Base-by-base conservation (phyloP, 108 stramenopile genomes). In the Skeletonema potamos region DNA sequence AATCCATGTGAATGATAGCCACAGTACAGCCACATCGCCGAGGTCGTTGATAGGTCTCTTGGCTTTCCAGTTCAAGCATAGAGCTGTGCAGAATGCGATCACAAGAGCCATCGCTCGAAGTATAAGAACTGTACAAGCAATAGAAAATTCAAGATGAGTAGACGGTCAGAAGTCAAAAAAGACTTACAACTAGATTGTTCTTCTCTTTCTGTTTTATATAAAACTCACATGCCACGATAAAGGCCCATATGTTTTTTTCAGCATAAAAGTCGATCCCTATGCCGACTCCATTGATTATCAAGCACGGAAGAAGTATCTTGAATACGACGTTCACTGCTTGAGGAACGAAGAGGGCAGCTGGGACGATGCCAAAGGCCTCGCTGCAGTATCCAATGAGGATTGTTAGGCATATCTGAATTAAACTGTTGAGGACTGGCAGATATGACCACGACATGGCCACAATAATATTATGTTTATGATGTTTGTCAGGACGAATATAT, bases 211-310 rank as follows among this genome's bases (percentile, higher is more conserved):
- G 20, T 22, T 22, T 9, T n/a, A n/a, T n/a, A n/a, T n/a, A n/a
- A n/a, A n/a, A 51, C 48, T 51, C n/a, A 51, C 48, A 83, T n/a
- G 68, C 72, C 3, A 18, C 39, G 29, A 79, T 74, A 36, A 68
- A 83, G 26, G 46, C 41, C 82, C 82, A 83, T 3, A 83, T 46
- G 37, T 63, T 57, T 18, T 67, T 44, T n/a, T 83, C 77, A 28
- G 66, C 43, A 54, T 83, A 83, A 59, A 83, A 83, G 73, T 83
- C 73, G 17, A 79, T 66, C 4, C 73, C 77, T 6, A 75, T 65
- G 13, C 82, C 82, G 17, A 83, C 64, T 11, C 82, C 82, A 17
- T 70, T 63, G 13, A 72, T 4, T 8, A 83, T 67, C 57, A 68
- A 73, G 18, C 58, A 33, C 13, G 82, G 82, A 5, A 83, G 82